Base-by-base conservation (phyloP, 1,284 basidiomycete genomes). In the Ustilago crameri region DNA sequence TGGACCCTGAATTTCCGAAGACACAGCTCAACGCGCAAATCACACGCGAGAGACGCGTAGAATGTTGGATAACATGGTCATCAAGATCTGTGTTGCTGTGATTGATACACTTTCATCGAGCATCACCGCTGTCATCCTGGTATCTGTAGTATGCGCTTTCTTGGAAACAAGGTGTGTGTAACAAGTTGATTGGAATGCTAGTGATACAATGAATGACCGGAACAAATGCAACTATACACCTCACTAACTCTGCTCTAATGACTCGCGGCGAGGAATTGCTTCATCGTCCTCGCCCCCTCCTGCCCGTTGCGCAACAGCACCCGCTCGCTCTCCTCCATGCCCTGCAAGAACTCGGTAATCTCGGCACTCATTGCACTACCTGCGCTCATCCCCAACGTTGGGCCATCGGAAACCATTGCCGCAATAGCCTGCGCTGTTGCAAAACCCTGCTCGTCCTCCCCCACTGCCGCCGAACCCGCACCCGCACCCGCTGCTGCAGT, bases 261-360 rank as follows among this genome's bases (percentile, higher is more conserved):
- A 50, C 43, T 45, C 9, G 53, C 60, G 5, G 67, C 71, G 9
- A 76, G 64, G 49, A 74, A 74, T 1, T 71, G 67, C 42, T 60
- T 69, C 55, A 73, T 76, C 59, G 68, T 64, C 45, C 58, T 47
- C 14, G 72, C 62, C 2, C 65, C 70, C 14, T 74, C 53, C 41
- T 76, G 74, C 12, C 71, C 74, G 15, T 55, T 66, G 23, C 67
- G 24, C 15, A 76, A 49, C 22, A 76, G 38, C 2, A 23, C 5
- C 27, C 67, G 51, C 51, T 80, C 78, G 5, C 55, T 57, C 59
- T 80, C 78, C 23, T 80, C 78, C 56, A 80, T 58, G 8, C 76
- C 78, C 14, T 68, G 61, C 45, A 80, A 40, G 55, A 80, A 80
- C 5, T 79, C 77, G 10, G 69, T 61, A 43, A 79, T 70, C 51